These are phyloP conservation scores for Amphicarpaea edgeworthii DNA, from an alignment of 306 rosid species.

Conservation along the genomic window DNA sequence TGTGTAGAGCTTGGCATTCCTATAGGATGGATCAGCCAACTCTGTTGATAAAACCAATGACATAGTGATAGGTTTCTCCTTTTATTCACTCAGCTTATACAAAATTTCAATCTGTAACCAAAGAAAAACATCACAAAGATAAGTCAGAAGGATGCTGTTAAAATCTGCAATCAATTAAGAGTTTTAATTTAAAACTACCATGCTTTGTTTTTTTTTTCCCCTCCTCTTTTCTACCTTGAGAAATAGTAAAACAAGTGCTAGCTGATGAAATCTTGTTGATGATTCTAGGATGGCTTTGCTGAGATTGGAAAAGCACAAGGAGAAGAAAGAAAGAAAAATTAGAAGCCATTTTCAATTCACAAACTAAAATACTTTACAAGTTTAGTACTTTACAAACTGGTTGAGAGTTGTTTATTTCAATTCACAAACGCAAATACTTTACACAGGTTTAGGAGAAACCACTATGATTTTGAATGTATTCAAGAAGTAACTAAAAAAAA, in stretches of 20 bases:
- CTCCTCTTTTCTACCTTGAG: constrained; percentile 14
- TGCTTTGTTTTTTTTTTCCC: neutral
- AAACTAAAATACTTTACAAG: neutral
- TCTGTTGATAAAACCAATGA: constrained; percentile 78
- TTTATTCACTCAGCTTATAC: constrained; percentile 44
- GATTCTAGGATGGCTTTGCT: constrained; percentile 26
- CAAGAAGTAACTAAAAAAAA: neutral
- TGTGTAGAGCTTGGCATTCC: constrained; percentile 71
- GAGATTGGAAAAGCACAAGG: constrained; percentile 36
- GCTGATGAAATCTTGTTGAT: constrained; percentile 36
- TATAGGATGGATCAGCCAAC: constrained; percentile 61
- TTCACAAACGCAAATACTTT: too few relatives aligned
- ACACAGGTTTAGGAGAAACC: too few relatives aligned
- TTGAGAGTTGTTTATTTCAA: constrained; percentile 18
- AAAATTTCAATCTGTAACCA: constrained; percentile 47
- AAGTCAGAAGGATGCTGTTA: constrained; percentile 35
- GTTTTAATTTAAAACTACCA: neutral
- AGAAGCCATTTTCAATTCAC: neutral
- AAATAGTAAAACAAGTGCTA: constrained; percentile 30
- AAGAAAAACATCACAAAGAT: constrained; percentile 45
- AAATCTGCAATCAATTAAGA: constrained; percentile 18
- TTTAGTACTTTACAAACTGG: constrained; percentile 16
- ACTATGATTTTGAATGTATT: neutral
- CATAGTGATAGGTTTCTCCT: constrained; percentile 62
- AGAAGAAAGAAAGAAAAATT: constrained; percentile 17